A percentile compares a stretch with the other conserved stretches of the same genome.
These are phyloP conservation scores for Vaccinium corymbosum DNA, from an alignment of 148 eudicot species.

Conservation along the genomic window DNA sequence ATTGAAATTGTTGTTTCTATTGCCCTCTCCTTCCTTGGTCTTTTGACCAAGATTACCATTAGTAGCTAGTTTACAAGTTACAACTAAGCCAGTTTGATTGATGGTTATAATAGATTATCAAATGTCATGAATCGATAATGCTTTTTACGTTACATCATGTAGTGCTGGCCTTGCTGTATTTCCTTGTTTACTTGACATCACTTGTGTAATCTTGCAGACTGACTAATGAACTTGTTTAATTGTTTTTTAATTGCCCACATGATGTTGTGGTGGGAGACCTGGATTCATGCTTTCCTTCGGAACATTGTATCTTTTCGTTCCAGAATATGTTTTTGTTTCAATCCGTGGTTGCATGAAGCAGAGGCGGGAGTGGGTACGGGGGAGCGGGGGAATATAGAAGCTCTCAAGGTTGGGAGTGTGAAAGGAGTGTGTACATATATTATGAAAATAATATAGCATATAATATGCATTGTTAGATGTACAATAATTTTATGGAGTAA, in stretches of 20 bases:
- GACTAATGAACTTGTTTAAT: neutral
- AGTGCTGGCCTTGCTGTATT: conserved; percentile 4
- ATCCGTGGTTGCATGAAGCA: no score
- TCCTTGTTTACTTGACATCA: neutral
- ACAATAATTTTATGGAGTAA: no score
- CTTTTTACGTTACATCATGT: neutral
- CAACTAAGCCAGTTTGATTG: neutral
- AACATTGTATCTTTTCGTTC: neutral
- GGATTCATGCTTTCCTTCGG: neutral
- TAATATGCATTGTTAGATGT: no score
- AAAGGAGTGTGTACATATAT: no score
- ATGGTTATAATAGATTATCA: neutral
- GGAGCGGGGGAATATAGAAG: no score
- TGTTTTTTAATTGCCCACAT: neutral
- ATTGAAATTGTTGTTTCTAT: neutral
- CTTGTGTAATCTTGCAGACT: neutral
- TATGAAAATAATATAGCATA: no score
- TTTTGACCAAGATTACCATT: no score
- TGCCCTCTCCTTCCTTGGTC: neutral
- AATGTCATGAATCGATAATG: neutral
- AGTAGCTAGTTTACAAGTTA: neutral
- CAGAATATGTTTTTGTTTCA: neutral
- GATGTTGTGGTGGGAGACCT: neutral
- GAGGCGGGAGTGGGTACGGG: no score
- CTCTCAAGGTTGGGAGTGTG: no score